Conservation (phyloP, 2,329 filamentous ascomycete genomes). For the Phaeosphaeriaceae sp. region DNA sequence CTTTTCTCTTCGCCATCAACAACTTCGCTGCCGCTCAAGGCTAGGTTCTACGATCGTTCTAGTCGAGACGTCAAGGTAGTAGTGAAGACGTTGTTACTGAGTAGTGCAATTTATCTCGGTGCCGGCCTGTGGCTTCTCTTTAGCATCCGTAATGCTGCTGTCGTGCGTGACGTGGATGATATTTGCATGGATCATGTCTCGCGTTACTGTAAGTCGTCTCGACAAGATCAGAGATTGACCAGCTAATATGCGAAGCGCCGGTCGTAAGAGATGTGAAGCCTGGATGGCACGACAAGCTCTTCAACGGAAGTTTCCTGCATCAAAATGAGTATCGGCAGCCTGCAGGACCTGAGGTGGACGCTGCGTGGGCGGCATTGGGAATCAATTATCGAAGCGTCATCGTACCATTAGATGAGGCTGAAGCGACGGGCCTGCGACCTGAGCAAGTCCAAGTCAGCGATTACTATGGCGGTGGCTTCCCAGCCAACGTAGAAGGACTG, state of each 20-base stretch:
- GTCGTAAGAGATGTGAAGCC: constrained; percentile 51
- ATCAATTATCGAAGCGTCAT: constrained; percentile 56
- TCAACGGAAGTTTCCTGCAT: constrained; percentile 65
- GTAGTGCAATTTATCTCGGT: constrained; percentile 26
- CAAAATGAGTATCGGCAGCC: constrained; percentile 61
- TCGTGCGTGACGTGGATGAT: constrained; percentile 25
- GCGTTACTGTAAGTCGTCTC: constrained; percentile 34
- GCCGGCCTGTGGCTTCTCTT: constrained; percentile 24
- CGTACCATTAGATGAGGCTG: constrained; percentile 59
- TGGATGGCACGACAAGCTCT: constrained; percentile 51
- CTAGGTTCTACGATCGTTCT: constrained; percentile 4
- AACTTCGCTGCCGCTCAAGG: constrained; percentile 6
- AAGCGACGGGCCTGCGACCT: constrained; percentile 57
- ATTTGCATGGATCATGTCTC: constrained; percentile 39
- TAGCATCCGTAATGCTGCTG: constrained; percentile 14
- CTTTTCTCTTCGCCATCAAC: constrained; percentile 10
- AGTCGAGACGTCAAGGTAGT: constrained; percentile 14
- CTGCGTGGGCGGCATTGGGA: constrained; percentile 62
- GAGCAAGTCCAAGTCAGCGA: constrained; percentile 64
- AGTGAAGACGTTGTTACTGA: constrained; percentile 19
- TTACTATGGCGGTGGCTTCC: constrained; percentile 65
- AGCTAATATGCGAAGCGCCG: constrained; percentile 30
- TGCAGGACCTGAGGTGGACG: constrained; percentile 61
- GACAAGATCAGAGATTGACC: not conserved
- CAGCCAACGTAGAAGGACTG: constrained; percentile 64